A percentile compares a stretch with the other conserved stretches of the same genome.
These are phyloP conservation scores for Penicillium sp. DNA, from an alignment of 2,329 filamentous ascomycete genomes.

Conservation along the genomic window DNA sequence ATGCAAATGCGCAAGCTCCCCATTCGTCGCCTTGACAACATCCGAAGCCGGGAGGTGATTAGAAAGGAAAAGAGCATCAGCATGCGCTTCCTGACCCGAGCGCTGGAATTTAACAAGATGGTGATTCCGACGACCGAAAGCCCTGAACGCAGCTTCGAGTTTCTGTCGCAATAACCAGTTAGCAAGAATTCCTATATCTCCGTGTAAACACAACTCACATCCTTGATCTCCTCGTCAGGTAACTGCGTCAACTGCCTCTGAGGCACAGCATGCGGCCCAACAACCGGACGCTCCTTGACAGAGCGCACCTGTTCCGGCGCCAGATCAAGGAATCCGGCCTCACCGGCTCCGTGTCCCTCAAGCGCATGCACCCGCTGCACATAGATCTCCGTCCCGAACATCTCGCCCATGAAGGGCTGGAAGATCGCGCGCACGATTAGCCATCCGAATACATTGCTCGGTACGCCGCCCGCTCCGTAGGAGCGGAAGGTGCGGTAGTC, in stretches of 20 bases:
- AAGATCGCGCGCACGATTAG: slow-evolving; percentile 25
- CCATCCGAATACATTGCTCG: slow-evolving; percentile 40
- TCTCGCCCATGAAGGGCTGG: slow-evolving; percentile 27
- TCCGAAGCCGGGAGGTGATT: slow-evolving; percentile 19
- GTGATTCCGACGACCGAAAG: slow-evolving; percentile 25
- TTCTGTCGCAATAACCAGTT: slow-evolving; percentile 17
- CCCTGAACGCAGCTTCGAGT: slow-evolving; percentile 21
- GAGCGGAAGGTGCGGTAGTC: slow-evolving; percentile 38
- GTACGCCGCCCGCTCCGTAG: slow-evolving; percentile 39
- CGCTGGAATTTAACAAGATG: slow-evolving; percentile 29
- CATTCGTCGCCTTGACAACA: slow-evolving; percentile 43
- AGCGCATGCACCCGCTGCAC: slow-evolving; percentile 22
- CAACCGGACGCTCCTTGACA: slow-evolving; percentile 19
- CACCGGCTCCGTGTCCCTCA: slow-evolving; percentile 22
- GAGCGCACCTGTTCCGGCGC: slow-evolving; percentile 15
- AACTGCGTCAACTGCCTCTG: slow-evolving; percentile 32
- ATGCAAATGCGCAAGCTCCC: slow-evolving; percentile 80
- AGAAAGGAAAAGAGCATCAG: slow-evolving; percentile 29
- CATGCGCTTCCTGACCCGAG: slow-evolving; percentile 27
- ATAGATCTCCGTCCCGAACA: slow-evolving; percentile 30
- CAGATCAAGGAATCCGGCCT: slow-evolving; percentile 21
- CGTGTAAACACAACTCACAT: slow-evolving; percentile 20
- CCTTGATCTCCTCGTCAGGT: slow-evolving; percentile 20
- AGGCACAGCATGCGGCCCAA: slow-evolving; percentile 31
- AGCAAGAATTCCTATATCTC: not conserved